These are phyloP conservation scores for Leucosporidium creatinivorum DNA, from an alignment of 768 basidiomycete species.

Conservation along the genomic window DNA sequence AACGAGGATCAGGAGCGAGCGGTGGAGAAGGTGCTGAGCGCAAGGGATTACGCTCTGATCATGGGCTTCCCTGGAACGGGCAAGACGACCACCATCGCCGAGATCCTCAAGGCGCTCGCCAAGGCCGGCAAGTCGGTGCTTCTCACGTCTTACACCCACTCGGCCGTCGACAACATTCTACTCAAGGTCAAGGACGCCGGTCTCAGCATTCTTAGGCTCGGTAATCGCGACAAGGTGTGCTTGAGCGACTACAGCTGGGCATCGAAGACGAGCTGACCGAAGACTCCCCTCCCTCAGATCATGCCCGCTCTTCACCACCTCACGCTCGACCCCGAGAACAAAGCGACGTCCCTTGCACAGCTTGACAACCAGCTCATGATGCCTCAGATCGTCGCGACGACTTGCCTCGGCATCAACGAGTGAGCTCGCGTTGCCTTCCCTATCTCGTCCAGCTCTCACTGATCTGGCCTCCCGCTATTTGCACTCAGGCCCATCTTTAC, in stretches of 20 bases:
- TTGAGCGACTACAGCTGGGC: not conserved
- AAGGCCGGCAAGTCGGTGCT: slow-evolving; percentile 76
- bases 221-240: slow-evolving; percentile 77
- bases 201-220: slow-evolving; percentile 72
- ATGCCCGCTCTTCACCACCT: slow-evolving; percentile 70
- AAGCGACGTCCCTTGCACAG: slow-evolving; percentile 65
- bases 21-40: slow-evolving; percentile 63
- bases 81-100: slow-evolving; percentile 89
- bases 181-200: slow-evolving; percentile 62
- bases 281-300: slow-evolving; percentile 49
- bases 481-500: slow-evolving; percentile 66
- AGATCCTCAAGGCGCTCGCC: slow-evolving; percentile 73
- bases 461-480: not conserved
- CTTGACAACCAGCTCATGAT: slow-evolving; percentile 73
- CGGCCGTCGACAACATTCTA: slow-evolving; percentile 95
- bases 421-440: slow-evolving; percentile 48
- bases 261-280: not conserved
- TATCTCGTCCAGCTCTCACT: not conserved
- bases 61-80: slow-evolving; percentile 99
- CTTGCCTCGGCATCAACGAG: slow-evolving; percentile 91
- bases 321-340: slow-evolving; percentile 54
- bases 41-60: slow-evolving; percentile 82
- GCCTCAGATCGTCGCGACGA: slow-evolving; percentile 91
- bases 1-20: slow-evolving; percentile 69
- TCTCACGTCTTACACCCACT: slow-evolving; percentile 90